Conservation (phyloP, 352 stramenopile species). For the Pythium sp. region DNA sequence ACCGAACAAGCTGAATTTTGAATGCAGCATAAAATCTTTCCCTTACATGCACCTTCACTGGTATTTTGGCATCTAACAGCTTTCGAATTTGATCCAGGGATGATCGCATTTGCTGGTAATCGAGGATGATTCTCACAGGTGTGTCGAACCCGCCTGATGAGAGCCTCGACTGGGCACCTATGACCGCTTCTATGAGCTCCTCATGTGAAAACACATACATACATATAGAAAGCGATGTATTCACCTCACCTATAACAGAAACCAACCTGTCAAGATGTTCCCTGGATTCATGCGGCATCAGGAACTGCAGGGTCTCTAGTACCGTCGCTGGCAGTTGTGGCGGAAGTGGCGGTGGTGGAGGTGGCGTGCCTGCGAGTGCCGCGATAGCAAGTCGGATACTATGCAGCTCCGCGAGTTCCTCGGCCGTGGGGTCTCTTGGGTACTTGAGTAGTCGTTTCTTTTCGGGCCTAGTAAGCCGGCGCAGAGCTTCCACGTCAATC, state of each 20-base stretch:
- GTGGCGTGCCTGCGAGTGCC: not conserved
- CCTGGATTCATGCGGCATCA: not conserved
- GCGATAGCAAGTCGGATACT: not conserved
- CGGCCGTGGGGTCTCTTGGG: too few relatives aligned
- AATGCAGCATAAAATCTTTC: too few relatives aligned
- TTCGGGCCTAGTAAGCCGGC: too few relatives aligned
- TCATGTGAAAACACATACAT: not conserved
- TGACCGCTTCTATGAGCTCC: not conserved
- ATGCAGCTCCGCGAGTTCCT: not conserved
- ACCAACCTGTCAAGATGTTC: not conserved
- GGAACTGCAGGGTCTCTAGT: not conserved
- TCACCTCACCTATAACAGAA: not conserved
- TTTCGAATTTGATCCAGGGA: too few relatives aligned
- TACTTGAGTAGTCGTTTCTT: too few relatives aligned
- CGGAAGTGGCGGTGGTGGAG: too few relatives aligned
- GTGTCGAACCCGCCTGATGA: not conserved
- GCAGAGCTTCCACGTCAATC: too few relatives aligned
- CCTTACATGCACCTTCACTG: too few relatives aligned
- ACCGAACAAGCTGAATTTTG: too few relatives aligned
- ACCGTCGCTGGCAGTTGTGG: not conserved
- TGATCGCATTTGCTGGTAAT: not conserved
- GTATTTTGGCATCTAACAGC: too few relatives aligned
- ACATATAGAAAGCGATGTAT: not conserved
- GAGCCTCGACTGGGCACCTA: not conserved
- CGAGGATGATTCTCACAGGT: not conserved